Percentiles rank a stretch among this genome's conserved stretches.
These are phyloP conservation scores for Pythium oligandrum DNA, from an alignment of 352 stramenopile genomes.

Conservation along the genomic window DNA sequence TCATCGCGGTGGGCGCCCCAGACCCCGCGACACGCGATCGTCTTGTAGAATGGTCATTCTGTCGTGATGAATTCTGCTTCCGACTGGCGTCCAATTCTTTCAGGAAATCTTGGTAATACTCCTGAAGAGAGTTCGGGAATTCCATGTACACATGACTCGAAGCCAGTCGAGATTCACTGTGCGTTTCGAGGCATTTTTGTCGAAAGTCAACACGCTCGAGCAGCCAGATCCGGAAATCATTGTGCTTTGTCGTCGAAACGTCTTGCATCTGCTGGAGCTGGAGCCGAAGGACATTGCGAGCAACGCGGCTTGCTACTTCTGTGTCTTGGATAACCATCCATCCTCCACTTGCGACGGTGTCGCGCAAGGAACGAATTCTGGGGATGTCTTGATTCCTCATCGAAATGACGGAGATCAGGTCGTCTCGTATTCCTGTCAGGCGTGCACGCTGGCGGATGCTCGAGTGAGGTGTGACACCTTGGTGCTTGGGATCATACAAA, in stretches of 20 bases:
- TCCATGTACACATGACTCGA: conserved; percentile 8
- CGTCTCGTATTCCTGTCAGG: conserved; percentile 9
- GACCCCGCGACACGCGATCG: too few species aligned
- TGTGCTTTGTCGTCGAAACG: neutral
- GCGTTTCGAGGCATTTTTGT: too few species aligned
- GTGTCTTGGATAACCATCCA: conserved; percentile 13
- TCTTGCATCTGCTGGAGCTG: conserved; percentile 7
- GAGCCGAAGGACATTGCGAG: conserved; percentile 3
- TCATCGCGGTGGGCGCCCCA: too few species aligned
- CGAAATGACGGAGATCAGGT: conserved; percentile 8
- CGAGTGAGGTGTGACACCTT: conserved; percentile 6
- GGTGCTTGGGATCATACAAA: conserved; percentile 3
- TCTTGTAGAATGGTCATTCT: too few species aligned
- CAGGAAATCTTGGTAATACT: conserved; percentile 4
- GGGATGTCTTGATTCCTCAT: conserved; percentile 1
- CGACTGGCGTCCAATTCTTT: neutral
- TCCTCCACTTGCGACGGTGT: conserved; percentile 1
- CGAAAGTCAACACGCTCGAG: neutral
- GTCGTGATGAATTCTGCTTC: too few species aligned
- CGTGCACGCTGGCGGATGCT: conserved; percentile 5
- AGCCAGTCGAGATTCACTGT: too few species aligned
- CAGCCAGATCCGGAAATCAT: conserved; percentile 13
- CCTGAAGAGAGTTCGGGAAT: neutral
- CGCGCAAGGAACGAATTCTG: conserved; percentile 3
- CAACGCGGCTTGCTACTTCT: neutral